Base-by-base conservation (phyloP, 2,329 filamentous ascomycete species). In the Sporothrix variecibatus region DNA sequence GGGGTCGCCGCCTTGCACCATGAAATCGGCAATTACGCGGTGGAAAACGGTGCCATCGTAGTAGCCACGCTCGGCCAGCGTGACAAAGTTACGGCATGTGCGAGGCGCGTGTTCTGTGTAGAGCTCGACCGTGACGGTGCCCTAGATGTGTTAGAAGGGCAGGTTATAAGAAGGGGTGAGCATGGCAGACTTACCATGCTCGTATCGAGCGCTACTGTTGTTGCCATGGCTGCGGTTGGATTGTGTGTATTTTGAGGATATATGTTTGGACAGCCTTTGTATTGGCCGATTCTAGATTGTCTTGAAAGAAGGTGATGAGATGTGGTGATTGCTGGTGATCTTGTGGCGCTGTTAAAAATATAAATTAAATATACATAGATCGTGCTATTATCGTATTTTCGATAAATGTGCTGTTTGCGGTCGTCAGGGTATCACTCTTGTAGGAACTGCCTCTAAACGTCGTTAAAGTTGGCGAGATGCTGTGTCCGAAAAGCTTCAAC, bases 1-100 rank as follows among this genome's bases (percentile, higher is more conserved):
- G 1, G 95, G 95, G 82, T 99, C 96, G 75, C 95, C 95, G 76
- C 92, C 93, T 85, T 98, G 95, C 74, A 97, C 88, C 95, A 99
- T 98, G 86, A 99, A 99, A 83, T 94, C 90, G 71, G 94, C 91
- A 80, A 99, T 98, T 79, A 98, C 91, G 82, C 96, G 94, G 86
- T 98, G 96, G 87, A 98, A 95, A 80, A 95, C 85, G 75, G 93
- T 90, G 81, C 84, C 86, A 85, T 96, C 90, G 88, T 97, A 99
- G 89, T 98, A 98, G 78, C 93, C 93, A 78, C 94, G 89, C 76
- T 88, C 85, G 26, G 91, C 90, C 71, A 98, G 93, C 4, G 92
- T 93, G 34, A 87, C 82, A 85, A 98, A 98, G 87, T 98, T 97
- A 75, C 88, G 89, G 88, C 94, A 97, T 31, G 94, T 95, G 82